A percentile compares a stretch with the other conserved stretches of the same genome.
Evolutionary conservation across 768 basidiomycete genomes (phyloP).

Genomic region (Kwoniella europaea): DNA sequence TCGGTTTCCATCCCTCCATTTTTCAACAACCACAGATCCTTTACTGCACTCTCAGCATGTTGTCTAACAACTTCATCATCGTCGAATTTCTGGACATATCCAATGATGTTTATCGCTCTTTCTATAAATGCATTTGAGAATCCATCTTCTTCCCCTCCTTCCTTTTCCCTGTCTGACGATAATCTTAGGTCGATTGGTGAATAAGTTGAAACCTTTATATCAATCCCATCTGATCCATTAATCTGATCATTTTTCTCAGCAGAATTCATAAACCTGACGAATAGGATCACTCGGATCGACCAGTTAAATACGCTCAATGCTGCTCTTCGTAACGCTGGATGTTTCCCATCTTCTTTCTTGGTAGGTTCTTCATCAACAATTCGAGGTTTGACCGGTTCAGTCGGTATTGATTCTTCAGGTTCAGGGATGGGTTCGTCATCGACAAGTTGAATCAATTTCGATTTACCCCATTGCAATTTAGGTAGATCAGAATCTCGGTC

Average conservation of each 20-base stretch:
- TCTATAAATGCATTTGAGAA: conserved; percentile 55
- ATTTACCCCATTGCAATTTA: conserved; percentile 61
- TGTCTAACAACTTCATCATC: conserved; percentile 71
- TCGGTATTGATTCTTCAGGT: conserved; percentile 11
- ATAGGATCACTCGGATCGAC: conserved; percentile 66
- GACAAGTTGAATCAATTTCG: conserved; percentile 14
- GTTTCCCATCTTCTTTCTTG: conserved; percentile 61
- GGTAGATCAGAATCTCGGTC: conserved; percentile 52
- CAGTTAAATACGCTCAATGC: conserved; percentile 80
- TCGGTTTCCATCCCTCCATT: background rate
- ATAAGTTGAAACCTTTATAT: background rate
- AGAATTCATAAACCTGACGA: conserved; percentile 57
- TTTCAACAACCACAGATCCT: conserved; percentile 1
- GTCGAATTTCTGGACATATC: conserved; percentile 74
- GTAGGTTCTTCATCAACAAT: conserved; percentile 36
- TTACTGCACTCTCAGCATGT: conserved; percentile 72
- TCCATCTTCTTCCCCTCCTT: background rate
- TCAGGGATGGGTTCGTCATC: conserved; percentile 45
- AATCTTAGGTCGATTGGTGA: background rate
- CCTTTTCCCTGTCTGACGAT: background rate
- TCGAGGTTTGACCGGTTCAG: conserved; percentile 3
- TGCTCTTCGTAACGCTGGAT: conserved; percentile 81
- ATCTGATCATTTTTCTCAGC: conserved; percentile 4
- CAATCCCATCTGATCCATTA: background rate
- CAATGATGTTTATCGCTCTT: conserved; percentile 67